Evolutionary conservation across 177 flowering plant species (phyloP).

Genomic region (Vitis hybrid): DNA sequence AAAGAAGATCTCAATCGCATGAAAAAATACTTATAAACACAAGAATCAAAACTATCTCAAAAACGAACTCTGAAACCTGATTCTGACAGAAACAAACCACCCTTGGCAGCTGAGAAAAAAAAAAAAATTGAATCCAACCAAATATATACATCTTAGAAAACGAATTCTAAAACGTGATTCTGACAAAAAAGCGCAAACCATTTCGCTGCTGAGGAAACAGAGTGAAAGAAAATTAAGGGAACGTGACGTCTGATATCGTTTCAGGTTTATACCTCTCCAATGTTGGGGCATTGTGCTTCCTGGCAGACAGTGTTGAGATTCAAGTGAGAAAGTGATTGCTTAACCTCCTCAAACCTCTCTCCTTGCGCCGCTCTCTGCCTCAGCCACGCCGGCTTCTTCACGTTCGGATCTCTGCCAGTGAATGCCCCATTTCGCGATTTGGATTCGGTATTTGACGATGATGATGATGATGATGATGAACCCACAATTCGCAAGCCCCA

Average conservation of each 20-base stretch:
- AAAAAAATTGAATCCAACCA: too few species aligned
- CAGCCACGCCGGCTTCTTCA: slow-evolving; percentile 84
- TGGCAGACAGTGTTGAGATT: slow-evolving; percentile 87
- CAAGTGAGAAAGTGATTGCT: slow-evolving; percentile 56
- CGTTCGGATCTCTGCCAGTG: slow-evolving; percentile 77
- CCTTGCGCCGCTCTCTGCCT: slow-evolving; percentile 86
- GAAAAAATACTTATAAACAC: too few species aligned
- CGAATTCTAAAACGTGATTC: background rate
- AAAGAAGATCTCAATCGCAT: too few species aligned
- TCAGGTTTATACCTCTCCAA: slow-evolving; percentile 57
- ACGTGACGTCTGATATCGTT: background rate
- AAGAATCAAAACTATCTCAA: too few species aligned
- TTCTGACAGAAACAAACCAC: too few species aligned
- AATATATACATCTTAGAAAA: too few species aligned
- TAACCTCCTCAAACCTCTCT: slow-evolving; percentile 61
- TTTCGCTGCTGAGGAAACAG: background rate
- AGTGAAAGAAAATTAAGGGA: background rate
- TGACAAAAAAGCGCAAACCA: background rate
- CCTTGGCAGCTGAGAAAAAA: too few species aligned
- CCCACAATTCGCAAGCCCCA: slow-evolving; percentile 3
- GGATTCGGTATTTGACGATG: slow-evolving; percentile 7
- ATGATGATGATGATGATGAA: background rate
- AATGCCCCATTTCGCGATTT: slow-evolving; percentile 41
- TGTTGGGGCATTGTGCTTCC: slow-evolving; percentile 94
- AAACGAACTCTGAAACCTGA: too few species aligned